Conservation (phyloP, 1,284 basidiomycete genomes). For the Porogramme epimiltina region DNA sequence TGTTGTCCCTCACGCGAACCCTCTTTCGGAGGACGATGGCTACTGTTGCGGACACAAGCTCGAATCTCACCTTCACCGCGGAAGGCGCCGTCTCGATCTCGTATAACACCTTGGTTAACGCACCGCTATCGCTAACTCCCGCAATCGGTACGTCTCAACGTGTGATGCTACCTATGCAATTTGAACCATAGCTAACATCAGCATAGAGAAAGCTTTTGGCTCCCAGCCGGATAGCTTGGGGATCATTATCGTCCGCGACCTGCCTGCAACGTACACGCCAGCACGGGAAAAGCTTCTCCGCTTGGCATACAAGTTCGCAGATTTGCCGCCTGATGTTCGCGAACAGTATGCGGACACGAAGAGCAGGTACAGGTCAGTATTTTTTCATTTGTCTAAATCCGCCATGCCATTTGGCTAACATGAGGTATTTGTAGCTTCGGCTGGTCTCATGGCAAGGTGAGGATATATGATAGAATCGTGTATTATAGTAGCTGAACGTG, state of each 20-base stretch:
- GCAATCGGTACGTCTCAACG: conserved; percentile 56
- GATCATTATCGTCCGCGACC: conserved; percentile 78
- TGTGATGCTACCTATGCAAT: background rate
- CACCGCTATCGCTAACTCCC: conserved; percentile 57
- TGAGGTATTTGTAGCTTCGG: conserved; percentile 64
- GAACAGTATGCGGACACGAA: conserved; percentile 72
- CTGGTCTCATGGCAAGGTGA: conserved; percentile 90
- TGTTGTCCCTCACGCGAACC: conserved; percentile 9
- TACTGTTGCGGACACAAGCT: conserved; percentile 17
- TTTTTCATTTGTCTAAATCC: background rate
- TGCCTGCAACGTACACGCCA: conserved; percentile 64
- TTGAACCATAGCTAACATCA: background rate
- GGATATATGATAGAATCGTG: conserved; percentile 1
- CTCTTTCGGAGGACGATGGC: conserved; percentile 30
- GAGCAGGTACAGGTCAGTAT: conserved; percentile 72
- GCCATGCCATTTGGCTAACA: too few relatives aligned
- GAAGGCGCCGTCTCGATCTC: conserved; percentile 73
- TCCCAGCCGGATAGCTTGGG: conserved; percentile 75
- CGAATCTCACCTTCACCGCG: conserved; percentile 40
- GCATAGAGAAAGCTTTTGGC: conserved; percentile 79
- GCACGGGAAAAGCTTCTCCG: conserved; percentile 73
- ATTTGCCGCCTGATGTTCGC: conserved; percentile 60
- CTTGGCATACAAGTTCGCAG: conserved; percentile 74
- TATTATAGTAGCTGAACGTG: background rate
- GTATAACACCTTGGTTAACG: conserved; percentile 60